Evolutionary conservation across 1,139 yeast genomes (phyloP), one percentile per base, ranked within the genome.

Genomic region (Yamadazyma friedrichii): DNA sequence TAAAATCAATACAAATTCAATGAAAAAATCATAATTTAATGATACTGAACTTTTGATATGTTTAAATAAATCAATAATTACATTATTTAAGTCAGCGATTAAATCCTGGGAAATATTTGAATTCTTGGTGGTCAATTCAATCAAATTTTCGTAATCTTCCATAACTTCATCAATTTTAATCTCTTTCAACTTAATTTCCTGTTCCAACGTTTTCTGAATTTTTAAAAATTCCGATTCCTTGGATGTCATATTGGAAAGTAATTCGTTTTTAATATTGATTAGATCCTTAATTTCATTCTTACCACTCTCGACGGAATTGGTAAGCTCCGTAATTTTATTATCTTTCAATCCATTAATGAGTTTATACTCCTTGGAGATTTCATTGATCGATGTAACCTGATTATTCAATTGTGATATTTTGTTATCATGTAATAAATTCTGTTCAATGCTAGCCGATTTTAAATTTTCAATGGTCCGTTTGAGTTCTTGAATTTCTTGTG

Each of bases 201-300:
- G 65, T 43, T 72, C 76, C 29, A 77, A 67, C 3, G 60, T 50
- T 34, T 69, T 68, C 4, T 84, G 65, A 52, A 84, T 91, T 28
- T 67, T 67, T 2, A 70, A 64, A 47, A 76, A 76, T 40, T 83
- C 88, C 3, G 61, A 55, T 48, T 85, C 91, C 47, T 84, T 76
- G 20, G 82, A 73, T 1, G 82, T 63, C 77, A 84, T 70, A 51
- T 84, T 84, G 8, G 83, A 86, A 31, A 82, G 59, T 22, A 84
- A 62, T 51, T 84, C 89, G 26, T 72, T 67, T 53, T 84, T 84
- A 70, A 81, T 74, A 3, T 52, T 50, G 31, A 56, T 59, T 25
- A 66, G 58, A 39, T 67, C 70, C 24, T 56, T 52, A 16, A 74
- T 50, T 32, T 63, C 59, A 31, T 41, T 45, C 15, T 59, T 55